phyloP scores from a whole-genome alignment of 352 stramenopile genomes.

The Globisporangium abappressorium region DNA sequence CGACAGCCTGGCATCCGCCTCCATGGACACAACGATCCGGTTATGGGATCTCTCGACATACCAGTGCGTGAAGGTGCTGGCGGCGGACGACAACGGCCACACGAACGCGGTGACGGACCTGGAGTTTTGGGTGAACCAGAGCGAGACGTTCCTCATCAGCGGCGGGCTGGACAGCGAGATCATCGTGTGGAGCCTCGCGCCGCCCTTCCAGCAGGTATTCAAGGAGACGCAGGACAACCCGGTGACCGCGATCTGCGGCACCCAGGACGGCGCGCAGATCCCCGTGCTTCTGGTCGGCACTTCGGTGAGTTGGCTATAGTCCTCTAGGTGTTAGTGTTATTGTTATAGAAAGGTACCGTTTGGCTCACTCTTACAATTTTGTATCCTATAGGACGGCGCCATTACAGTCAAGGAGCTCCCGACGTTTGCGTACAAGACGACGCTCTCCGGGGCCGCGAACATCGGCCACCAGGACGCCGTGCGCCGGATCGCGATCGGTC shows the following conservation, averaged over 20 bases:
- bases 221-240: slow-evolving; percentile 78
- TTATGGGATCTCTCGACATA: slow-evolving; percentile 83
- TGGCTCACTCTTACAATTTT: slow-evolving; percentile 13
- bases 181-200: slow-evolving; percentile 78
- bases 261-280: slow-evolving; percentile 56
- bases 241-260: slow-evolving; percentile 72
- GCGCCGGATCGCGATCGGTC: slow-evolving; percentile 67
- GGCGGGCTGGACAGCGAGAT: slow-evolving; percentile 77
- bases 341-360: not conserved
- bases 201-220: slow-evolving; percentile 78
- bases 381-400: slow-evolving; percentile 47
- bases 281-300: slow-evolving; percentile 79
- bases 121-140: slow-evolving; percentile 84
- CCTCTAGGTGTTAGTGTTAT: not conserved
- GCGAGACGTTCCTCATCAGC: slow-evolving; percentile 86
- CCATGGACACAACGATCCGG: slow-evolving; percentile 78
- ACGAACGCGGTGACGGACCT: slow-evolving; percentile 84
- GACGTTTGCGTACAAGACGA: slow-evolving; percentile 84
- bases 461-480: slow-evolving; percentile 74
- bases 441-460: slow-evolving; percentile 52
- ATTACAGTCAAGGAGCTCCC: slow-evolving; percentile 85
- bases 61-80: slow-evolving; percentile 79
- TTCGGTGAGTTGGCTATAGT: slow-evolving; percentile 33
- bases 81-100: slow-evolving; percentile 63
- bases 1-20: slow-evolving; percentile 64